These are phyloP conservation scores for Coniferiporia weirii DNA, from an alignment of 1,284 basidiomycete genomes.

Conservation along the genomic window DNA sequence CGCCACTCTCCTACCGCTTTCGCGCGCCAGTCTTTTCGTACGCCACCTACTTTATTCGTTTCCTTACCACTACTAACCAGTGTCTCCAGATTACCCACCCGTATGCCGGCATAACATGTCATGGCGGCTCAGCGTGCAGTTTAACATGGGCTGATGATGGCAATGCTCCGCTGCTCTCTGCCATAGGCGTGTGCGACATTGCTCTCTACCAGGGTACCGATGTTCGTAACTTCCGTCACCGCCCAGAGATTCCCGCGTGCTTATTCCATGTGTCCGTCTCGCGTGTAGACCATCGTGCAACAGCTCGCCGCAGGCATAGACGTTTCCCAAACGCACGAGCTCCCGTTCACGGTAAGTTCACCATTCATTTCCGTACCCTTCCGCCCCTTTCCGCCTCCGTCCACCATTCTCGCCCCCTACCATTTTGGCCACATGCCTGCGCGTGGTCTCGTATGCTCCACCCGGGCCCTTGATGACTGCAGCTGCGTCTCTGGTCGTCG, in stretches of 20 bases:
- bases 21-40: constrained; percentile 1
- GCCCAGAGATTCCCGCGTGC: background rate
- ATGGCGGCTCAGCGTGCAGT: constrained; percentile 8
- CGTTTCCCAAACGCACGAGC: constrained; percentile 6
- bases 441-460: background rate
- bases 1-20: background rate
- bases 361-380: background rate
- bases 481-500: too few relatives aligned
- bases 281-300: constrained; percentile 16
- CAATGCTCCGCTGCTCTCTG: constrained; percentile 11
- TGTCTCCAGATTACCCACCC: constrained; percentile 13
- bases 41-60: background rate
- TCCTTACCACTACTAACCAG: background rate
- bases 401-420: background rate
- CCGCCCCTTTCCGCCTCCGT: background rate
- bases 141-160: constrained; percentile 18
- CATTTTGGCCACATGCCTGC: background rate
- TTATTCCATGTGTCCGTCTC: background rate
- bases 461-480: background rate
- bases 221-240: background rate
- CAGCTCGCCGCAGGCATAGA: constrained; percentile 14
- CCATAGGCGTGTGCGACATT: constrained; percentile 12
- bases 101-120: constrained; percentile 14
- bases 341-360: constrained; percentile 14
- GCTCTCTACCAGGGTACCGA: constrained; percentile 13